Evolutionary conservation across 1,284 basidiomycete genomes (phyloP).

Genomic region (Microbotryum intermedium): DNA sequence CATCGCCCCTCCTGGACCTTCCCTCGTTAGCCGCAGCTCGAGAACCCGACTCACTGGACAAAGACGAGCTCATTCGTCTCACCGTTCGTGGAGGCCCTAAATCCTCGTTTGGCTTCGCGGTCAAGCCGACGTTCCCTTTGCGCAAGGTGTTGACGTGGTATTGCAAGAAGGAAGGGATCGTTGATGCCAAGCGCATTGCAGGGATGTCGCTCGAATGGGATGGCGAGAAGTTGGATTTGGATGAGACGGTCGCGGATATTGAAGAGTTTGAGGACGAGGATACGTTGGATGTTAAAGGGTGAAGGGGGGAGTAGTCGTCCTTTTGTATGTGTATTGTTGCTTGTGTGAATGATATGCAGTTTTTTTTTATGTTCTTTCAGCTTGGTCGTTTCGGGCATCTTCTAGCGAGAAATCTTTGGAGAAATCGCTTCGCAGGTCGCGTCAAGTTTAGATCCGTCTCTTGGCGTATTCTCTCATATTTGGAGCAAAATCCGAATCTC

Average conservation of each 20-base stretch:
- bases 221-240: slow-evolving; percentile 12
- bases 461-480: too few species aligned
- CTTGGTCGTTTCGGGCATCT: too few species aligned
- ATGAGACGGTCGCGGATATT: slow-evolving; percentile 8
- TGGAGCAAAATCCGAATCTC: too few species aligned
- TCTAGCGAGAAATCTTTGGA: too few species aligned
- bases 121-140: slow-evolving; percentile 8
- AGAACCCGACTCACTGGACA: not conserved
- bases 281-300: slow-evolving; percentile 14
- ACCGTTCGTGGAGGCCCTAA: slow-evolving; percentile 15
- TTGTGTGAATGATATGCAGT: too few species aligned
- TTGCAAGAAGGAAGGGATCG: slow-evolving; percentile 1
- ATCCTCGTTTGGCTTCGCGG: slow-evolving; percentile 12
- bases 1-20: too few species aligned
- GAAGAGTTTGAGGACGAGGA: slow-evolving; percentile 26
- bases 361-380: too few species aligned
- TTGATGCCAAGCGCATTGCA: not conserved
- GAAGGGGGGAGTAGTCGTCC: too few species aligned
- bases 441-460: too few species aligned
- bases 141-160: slow-evolving; percentile 13
- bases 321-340: too few species aligned
- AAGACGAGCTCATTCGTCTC: slow-evolving; percentile 6
- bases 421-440: too few species aligned
- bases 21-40: too few species aligned
- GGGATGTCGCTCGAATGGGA: slow-evolving; percentile 20